Base-by-base conservation (phyloP, 768 basidiomycete genomes). In the Fibroporia radiculosa region DNA sequence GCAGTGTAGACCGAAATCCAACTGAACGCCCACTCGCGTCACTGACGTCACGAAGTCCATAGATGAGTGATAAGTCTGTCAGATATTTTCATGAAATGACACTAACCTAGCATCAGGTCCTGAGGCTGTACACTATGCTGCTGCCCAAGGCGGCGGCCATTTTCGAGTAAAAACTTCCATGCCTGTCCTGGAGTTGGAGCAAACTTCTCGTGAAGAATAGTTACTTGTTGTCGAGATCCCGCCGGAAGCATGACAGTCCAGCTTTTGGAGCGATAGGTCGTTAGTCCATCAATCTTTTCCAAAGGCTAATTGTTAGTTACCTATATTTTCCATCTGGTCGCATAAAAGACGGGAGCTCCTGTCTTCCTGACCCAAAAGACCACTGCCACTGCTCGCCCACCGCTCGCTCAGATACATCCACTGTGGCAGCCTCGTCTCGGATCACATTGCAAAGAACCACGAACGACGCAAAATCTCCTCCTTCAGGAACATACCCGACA, bases 191-290 rank as follows among this genome's bases (percentile, higher is more conserved):
- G 54, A 14, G 53, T 51, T 6, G 50, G 22, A 20, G 65, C 28
- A n/a, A 38, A 49, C 3, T 43, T 48, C 34, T 63, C 62, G 38
- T 74, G 69, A 5, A 63, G 44, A 18, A 73, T 55, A 14, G 61
- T 62, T n/a, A 72, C 64, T 25, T 68, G 64, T 0, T 65, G 59
- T 39, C 72, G 62, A 27, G 56, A 53, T 14, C 62, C 57, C 2
- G 67, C 59, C 12, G 66, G 62, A 2, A 73, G 65, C 1, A 65
- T 61, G 19, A 75, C 60, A 2, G 71, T 60, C 74, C 73, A 75
- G 27, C 74, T 75, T 22, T 1, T 2, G 11, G 14, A 27, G n/a
- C n/a, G n/a, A n/a, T 20, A 36, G 48, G 5, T 31, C 12, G 7
- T 20, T 19, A 4, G n/a, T 12, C 23, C 8, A 12, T 25, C 43